phyloP scores from a whole-genome alignment of 768 basidiomycete species.

The Leccinum subgranulosum region DNA sequence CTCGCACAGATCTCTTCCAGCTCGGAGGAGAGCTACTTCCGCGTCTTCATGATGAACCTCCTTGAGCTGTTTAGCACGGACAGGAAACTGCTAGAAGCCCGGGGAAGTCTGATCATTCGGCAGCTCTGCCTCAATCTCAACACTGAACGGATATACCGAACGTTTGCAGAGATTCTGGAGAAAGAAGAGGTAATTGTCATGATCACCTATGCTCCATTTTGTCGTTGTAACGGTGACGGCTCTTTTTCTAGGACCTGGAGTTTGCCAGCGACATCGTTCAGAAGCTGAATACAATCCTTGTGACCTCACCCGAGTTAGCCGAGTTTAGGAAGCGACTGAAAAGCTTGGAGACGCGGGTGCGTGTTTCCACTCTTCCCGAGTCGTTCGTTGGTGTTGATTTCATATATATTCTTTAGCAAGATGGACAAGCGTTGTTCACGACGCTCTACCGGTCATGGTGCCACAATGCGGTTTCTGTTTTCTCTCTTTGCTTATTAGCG shows the following conservation, averaged over 20 bases:
- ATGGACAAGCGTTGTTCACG: slow-evolving; percentile 93
- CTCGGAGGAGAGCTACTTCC: slow-evolving; percentile 95
- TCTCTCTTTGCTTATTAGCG: slow-evolving; percentile 92
- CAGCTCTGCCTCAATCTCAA: slow-evolving; percentile 93
- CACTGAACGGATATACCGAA: slow-evolving; percentile 91
- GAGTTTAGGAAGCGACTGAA: slow-evolving; percentile 93
- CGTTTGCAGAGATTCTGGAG: slow-evolving; percentile 95
- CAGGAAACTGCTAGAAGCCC: slow-evolving; percentile 78
- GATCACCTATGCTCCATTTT: not conserved
- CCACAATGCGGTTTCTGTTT: slow-evolving; percentile 95
- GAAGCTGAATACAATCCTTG: slow-evolving; percentile 94
- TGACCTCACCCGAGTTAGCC: slow-evolving; percentile 92
- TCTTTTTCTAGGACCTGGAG: slow-evolving; percentile 75
- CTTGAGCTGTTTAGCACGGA: slow-evolving; percentile 96
- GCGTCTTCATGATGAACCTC: slow-evolving; percentile 91
- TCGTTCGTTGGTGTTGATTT: slow-evolving; percentile 2
- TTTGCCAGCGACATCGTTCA: slow-evolving; percentile 98
- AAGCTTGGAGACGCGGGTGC: slow-evolving; percentile 86
- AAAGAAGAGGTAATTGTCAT: slow-evolving; percentile 82
- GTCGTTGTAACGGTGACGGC: not conserved
- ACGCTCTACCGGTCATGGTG: slow-evolving; percentile 97
- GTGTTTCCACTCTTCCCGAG: slow-evolving; percentile 20
- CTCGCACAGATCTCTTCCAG: slow-evolving; percentile 95
- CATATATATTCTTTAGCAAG: slow-evolving; percentile 54
- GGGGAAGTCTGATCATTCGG: slow-evolving; percentile 93